These are phyloP conservation scores for Ustilago loliicola DNA, from an alignment of 1,284 basidiomycete species.

Conservation along the genomic window DNA sequence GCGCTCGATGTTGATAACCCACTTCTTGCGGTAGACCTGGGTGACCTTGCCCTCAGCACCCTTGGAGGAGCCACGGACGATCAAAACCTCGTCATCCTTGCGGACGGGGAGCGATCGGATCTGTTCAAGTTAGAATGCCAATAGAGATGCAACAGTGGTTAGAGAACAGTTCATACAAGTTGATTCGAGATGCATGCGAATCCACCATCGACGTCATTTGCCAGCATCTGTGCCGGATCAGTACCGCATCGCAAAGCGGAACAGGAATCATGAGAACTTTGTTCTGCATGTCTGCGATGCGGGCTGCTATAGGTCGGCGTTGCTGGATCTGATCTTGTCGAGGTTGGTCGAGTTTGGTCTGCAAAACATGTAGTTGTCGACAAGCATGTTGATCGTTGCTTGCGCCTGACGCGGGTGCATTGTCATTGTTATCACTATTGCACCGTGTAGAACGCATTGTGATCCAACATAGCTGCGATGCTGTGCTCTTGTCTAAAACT, in stretches of 20 bases:
- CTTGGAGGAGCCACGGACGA: slow-evolving; percentile 81
- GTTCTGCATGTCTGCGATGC: background rate
- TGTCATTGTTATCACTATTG: too few species aligned
- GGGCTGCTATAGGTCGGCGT: too few species aligned
- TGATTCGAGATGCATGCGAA: background rate
- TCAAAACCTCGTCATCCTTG: slow-evolving; percentile 98
- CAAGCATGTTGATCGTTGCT: background rate
- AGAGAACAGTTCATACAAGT: background rate
- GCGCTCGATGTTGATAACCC: slow-evolving; percentile 98
- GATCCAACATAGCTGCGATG: too few species aligned
- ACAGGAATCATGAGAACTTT: too few species aligned
- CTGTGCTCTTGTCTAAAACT: too few species aligned
- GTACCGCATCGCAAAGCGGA: too few species aligned
- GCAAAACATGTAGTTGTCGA: background rate
- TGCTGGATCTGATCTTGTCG: background rate
- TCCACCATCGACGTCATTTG: slow-evolving; percentile 20
- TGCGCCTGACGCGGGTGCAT: background rate
- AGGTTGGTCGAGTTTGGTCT: background rate
- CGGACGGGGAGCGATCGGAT: slow-evolving; percentile 93
- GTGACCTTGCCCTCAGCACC: slow-evolving; percentile 79
- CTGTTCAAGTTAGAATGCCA: slow-evolving; percentile 72
- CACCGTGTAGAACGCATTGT: too few species aligned
- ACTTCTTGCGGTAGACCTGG: slow-evolving; percentile 97
- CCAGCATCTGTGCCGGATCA: background rate
- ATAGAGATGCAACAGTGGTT: slow-evolving; percentile 2